Conservation (phyloP, 164 flowering plant species). For the Paratinospora sagittata region DNA sequence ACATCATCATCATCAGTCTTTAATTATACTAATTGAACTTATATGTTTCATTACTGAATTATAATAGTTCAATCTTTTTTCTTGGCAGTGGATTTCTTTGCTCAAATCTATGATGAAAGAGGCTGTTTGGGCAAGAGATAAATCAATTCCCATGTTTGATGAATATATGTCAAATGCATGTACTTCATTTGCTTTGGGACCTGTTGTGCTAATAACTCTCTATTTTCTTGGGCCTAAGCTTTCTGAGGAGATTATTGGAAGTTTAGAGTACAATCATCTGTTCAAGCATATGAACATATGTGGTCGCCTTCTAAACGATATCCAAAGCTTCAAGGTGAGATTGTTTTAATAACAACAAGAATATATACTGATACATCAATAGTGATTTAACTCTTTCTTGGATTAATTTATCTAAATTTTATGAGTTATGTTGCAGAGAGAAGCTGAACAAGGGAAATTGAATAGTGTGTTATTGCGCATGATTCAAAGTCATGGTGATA, state of each 20-base stretch:
- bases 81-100: slow-evolving; percentile 26
- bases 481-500: slow-evolving; percentile 24
- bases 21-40: neutral
- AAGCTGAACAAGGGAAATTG: slow-evolving; percentile 49
- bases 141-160: slow-evolving; percentile 22
- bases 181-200: slow-evolving; percentile 32
- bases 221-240: slow-evolving; percentile 29
- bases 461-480: slow-evolving; percentile 55
- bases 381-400: neutral
- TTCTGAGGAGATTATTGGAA: slow-evolving; percentile 20
- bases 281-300: slow-evolving; percentile 24
- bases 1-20: too few relatives aligned
- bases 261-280: slow-evolving; percentile 24
- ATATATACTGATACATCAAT: too few relatives aligned
- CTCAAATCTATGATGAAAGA: slow-evolving; percentile 30
- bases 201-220: slow-evolving; percentile 27
- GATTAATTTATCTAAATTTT: neutral
- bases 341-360: neutral
- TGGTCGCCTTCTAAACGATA: slow-evolving; percentile 33
- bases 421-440: slow-evolving; percentile 20
- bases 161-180: slow-evolving; percentile 25
- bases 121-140: slow-evolving; percentile 25
- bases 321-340: slow-evolving; percentile 24
- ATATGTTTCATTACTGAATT: neutral
- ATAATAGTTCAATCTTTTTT: neutral